Percentiles rank a stretch among this genome's conserved stretches.
These are phyloP conservation scores for Daldinia sp. DNA, from an alignment of 2,329 filamentous ascomycete genomes.

Conservation along the genomic window DNA sequence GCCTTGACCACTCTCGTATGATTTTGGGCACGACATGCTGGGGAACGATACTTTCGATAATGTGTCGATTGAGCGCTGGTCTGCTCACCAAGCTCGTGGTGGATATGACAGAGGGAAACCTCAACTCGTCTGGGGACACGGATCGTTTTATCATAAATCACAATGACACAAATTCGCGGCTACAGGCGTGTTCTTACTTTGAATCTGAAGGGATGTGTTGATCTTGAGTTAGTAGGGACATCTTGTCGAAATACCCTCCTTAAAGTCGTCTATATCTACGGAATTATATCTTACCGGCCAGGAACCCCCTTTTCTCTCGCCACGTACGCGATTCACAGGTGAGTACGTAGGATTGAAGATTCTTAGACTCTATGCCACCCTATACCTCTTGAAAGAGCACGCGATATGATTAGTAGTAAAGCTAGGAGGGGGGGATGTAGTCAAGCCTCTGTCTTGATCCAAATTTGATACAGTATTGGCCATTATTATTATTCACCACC, in stretches of 20 bases:
- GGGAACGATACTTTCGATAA: background rate
- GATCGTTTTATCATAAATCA: too few relatives aligned
- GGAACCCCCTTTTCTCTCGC: background rate
- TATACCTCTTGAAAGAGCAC: background rate
- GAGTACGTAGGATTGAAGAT: background rate
- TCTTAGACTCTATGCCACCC: background rate
- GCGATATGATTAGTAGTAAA: background rate
- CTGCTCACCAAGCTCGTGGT: background rate
- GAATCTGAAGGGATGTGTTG: too few relatives aligned
- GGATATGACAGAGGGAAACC: background rate
- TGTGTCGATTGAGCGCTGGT: background rate
- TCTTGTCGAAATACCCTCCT: too few relatives aligned
- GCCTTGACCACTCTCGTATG: background rate
- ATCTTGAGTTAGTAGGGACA: too few relatives aligned
- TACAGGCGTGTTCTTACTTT: too few relatives aligned
- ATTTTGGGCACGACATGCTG: background rate
- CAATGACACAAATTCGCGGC: too few relatives aligned
- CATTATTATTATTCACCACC: background rate
- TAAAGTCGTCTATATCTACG: too few relatives aligned
- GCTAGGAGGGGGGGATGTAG: background rate
- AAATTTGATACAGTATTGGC: background rate
- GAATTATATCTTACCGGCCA: background rate
- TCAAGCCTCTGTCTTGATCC: background rate
- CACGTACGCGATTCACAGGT: background rate
- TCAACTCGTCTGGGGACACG: background rate